Base-by-base conservation (phyloP, 371 early-diverging fungal species). In the Lichtheimia ornata region DNA sequence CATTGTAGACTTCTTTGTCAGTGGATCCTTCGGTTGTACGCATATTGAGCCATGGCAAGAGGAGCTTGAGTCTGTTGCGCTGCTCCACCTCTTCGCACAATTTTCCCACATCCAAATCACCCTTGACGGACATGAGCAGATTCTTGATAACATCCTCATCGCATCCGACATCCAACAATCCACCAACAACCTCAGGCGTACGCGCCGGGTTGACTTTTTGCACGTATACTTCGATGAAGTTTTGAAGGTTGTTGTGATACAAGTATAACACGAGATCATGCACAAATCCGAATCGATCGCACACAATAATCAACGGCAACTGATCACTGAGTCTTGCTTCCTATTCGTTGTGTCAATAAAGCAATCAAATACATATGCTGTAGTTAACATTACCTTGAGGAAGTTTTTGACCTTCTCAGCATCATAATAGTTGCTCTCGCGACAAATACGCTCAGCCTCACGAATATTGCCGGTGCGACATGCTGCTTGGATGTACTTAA, bases 401-500 rank as follows among this genome's bases (percentile, higher is more conserved):
- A 94, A 97, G 77, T 96, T 98, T 80, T 97, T 97, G 76, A 98
- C 98, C 73, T 88, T 93, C 69, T 98, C 99, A 13, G 97, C 88
- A 69, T 98, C 98, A 71, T 97, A 97, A 72, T 84, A 88, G 72
- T 91, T 92, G 80, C 91, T 93, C 76, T 98, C 99, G 51, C 96
- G 88, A 72, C 96, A 97, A 53, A 98, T 93, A 50, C 97, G 90
- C 77, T 98, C 99, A 14, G 97, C 97, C 72, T 97, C 99, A 82
- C 96, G 96, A 53, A 93, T 76, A 76, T 98, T 98, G 9, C 96
- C 96, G 30, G 94, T 93, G 44, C 88, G 84, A 65, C 91, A 89
- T 4, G 97, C 97, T 28, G 97, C 94, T 76, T 97, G 95, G 61
- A 98, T 98, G 72, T 97, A 98, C 82, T 95, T 97, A 88, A 94